These are phyloP conservation scores for Corymbia maculata DNA, from an alignment of 345 rosid genomes.

Conservation along the genomic window DNA sequence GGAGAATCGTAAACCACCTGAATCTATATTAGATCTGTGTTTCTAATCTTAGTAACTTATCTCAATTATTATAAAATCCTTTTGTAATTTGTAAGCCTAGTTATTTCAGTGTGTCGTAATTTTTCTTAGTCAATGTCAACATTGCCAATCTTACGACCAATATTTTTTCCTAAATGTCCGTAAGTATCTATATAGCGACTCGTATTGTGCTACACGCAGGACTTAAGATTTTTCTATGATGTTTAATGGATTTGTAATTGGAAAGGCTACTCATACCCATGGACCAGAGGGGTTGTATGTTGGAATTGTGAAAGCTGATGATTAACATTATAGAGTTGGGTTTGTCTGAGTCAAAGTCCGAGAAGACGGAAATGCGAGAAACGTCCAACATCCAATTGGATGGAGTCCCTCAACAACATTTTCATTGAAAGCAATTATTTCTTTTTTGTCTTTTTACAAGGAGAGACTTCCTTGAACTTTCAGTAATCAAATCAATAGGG, in stretches of 20 bases:
- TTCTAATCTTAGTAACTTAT: background rate
- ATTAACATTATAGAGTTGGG: background rate
- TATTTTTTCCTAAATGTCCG: background rate
- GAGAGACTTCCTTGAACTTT: no score
- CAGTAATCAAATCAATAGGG: rapidly evolving
- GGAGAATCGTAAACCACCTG: no score
- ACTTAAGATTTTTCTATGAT: background rate
- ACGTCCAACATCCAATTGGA: no score
- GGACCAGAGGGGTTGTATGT: background rate
- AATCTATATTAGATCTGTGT: background rate
- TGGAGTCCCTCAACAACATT: no score
- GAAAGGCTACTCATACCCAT: background rate
- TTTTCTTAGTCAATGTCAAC: background rate
- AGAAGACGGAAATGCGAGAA: no score
- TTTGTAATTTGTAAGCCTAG: background rate
- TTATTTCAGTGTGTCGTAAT: no score
- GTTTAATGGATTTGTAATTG: background rate
- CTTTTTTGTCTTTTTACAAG: no score
- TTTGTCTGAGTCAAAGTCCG: background rate
- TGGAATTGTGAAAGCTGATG: background rate
- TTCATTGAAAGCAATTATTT: no score
- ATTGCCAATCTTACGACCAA: no score
- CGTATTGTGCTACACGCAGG: background rate
- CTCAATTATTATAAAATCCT: no score
- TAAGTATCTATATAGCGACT: background rate